Percentiles rank a stretch among this genome's conserved stretches.
These are phyloP conservation scores for Tuctoria greenei DNA, from an alignment of 176 grass and related monocot species.

Conservation along the genomic window DNA sequence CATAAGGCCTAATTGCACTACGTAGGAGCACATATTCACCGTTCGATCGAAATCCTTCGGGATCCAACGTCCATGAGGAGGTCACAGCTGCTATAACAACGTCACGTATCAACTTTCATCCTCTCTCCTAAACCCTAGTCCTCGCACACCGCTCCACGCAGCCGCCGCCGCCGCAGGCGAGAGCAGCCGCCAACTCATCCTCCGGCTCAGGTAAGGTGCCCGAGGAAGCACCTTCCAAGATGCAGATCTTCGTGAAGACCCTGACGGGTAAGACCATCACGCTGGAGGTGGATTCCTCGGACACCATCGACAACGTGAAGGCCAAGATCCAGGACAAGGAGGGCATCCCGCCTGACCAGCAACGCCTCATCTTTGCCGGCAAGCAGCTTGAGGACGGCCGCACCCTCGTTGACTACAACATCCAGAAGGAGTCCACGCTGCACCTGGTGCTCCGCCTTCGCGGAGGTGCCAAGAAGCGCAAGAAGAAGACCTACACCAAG, in stretches of 20 bases:
- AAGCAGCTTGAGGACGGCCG: conserved; percentile 77
- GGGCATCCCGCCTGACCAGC: conserved; percentile 72
- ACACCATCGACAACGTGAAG: conserved; percentile 80
- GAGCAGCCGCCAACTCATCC: background rate
- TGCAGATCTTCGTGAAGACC: conserved; percentile 90
- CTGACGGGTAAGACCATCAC: conserved; percentile 92
- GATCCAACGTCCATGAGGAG: background rate
- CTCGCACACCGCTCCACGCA: background rate
- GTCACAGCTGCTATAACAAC: background rate
- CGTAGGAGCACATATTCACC: accelerated
- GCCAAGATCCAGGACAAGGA: conserved; percentile 77
- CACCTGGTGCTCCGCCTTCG: conserved; percentile 68
- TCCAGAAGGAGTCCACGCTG: conserved; percentile 73
- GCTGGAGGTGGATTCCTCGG: conserved; percentile 84
- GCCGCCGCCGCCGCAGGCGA: background rate
- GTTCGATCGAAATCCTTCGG: conserved; percentile 2
- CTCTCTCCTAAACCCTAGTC: conserved; percentile 35
- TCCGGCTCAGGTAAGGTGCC: no score
- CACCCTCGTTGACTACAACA: conserved; percentile 78
- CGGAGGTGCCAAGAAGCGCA: conserved; percentile 61
- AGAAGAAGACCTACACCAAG: conserved; percentile 87
- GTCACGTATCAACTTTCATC: background rate
- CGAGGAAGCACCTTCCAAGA: conserved; percentile 31
- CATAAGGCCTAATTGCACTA: conserved; percentile 6
- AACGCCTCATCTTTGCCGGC: conserved; percentile 73